Base-by-base conservation (phyloP, 2,329 filamentous ascomycete genomes). In the Diaporthe citriasiana region DNA sequence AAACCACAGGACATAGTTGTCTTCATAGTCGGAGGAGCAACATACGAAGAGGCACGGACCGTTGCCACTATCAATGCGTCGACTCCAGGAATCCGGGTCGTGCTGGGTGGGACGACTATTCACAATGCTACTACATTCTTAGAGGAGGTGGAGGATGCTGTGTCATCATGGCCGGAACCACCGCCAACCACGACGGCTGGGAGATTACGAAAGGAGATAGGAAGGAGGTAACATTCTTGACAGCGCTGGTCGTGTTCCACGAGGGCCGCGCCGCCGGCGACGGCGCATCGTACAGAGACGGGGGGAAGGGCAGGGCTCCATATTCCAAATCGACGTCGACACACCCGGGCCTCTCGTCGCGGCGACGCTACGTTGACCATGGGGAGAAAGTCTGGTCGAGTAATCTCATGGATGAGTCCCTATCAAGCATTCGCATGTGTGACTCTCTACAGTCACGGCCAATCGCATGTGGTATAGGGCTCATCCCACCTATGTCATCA, bases 1-100 rank as follows among this genome's bases (percentile, higher is more conserved):
- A 98, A 98, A 82, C 97, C 97, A 5, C 97, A 99, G 82, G 97
- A 99, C 81, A 93, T 99, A 53, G 90, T 99, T 56, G 90, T 99
- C 10, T 99, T 99, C 81, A 95, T 99, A 80, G 88, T 98, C 33
- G 97, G 97, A 8, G 97, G 97, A 3, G 92, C 93, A 25, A 99
- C 97, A 0, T 99, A 98, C 80, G 97, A 99, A 82, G 97, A 99
- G 83, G 95, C 97, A 8, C 98, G 98, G 85, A 95, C 95, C 88
- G 91, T 98, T 51, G 95, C 97, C n/a, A 92, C 95, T 78, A 92
- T 99, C 74, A 99, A 99, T 84, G 95, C 95, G 25, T 94, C 93
- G 73, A 94, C 94, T 15, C 95, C 95, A 0, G 97, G 97, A 0
- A 89, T 98, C 13, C 90, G 97, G 72, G 92, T 99, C 5, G 95